Base-by-base conservation (phyloP, 352 stramenopile genomes). In the Aphanomyces stellatus region DNA sequence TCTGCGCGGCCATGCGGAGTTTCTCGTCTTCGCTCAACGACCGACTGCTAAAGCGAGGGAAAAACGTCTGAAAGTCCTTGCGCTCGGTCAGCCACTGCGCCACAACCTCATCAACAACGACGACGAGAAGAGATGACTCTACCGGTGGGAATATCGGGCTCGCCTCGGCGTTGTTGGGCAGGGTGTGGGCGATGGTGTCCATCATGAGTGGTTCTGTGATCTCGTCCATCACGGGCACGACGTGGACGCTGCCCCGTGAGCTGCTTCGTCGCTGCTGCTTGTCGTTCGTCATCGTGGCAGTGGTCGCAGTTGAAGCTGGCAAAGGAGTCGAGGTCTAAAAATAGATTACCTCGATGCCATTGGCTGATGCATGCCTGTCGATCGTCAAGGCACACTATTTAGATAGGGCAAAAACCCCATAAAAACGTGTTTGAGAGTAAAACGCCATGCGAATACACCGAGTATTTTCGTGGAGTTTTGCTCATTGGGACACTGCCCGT, bases 21-120 rank as follows among this genome's bases (percentile, higher is more conserved):
- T 88, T 85, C 62, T 90, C 79, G 24, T 90, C 81, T 55, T 90
- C 79, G 0, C 78, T 81, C 51, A 88, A 69, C 22, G 85, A 75
- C 27, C 76, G 75, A n/a, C 87, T 75, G 3, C 79, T 74, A 57
- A 80, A 90, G 3, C 78, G 74, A 46, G 81, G 79, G 41, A 90
- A 87, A 41, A 84, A 90, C 4, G 87, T 76, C 34, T 90, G 81
- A 59, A 90, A 88, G 63, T 90, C 81, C 48, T 90, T 90, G 19
- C 81, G 81, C 51, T 90, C 81, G n/a, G 77, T 76, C 28, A 90
- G 86, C 79, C 81, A 88, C 27, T 69, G 28, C 7, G 78, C 77
- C 33, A 86, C 85, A 0, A 88, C 69, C 15, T 85, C 77, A 6
- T 74, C 42, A 24, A 80, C 73, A 25, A 68, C 72, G 24, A 41